Conservation (phyloP, 1,284 basidiomycete genomes). For the Takashimella tepidaria region DNA sequence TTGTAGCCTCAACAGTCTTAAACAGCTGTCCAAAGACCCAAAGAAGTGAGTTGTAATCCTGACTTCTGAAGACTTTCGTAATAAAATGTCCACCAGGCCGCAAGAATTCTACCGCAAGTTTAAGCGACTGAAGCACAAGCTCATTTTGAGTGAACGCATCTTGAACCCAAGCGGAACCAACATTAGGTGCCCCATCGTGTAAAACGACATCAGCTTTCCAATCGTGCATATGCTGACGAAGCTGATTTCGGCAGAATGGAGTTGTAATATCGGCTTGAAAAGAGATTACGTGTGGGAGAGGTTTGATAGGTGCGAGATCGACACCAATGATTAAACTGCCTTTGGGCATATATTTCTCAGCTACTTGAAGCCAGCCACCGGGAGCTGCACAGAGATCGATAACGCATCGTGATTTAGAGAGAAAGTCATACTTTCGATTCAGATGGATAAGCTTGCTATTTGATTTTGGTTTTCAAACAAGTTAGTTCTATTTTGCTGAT, state of each 20-base stretch:
- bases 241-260: conserved; percentile 76
- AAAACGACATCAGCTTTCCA: conserved; percentile 99
- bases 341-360: conserved; percentile 95
- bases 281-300: conserved; percentile 87
- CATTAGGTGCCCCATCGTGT: conserved; percentile 99
- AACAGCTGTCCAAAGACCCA: conserved; percentile 99
- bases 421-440: conserved; percentile 94
- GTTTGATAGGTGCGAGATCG: conserved; percentile 93
- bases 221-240: conserved; percentile 87
- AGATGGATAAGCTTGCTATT: conserved; percentile 88
- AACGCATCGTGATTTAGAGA: conserved; percentile 85
- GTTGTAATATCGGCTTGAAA: conserved; percentile 97
- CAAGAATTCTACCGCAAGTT: conserved; percentile 94
- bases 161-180: conserved; percentile 99
- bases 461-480: not conserved
- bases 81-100: conserved; percentile 91
- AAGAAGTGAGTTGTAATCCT: conserved; percentile 96
- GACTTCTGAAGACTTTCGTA: conserved; percentile 98
- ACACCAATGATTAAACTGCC: conserved; percentile 97
- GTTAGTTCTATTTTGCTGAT: not conserved
- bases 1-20: conserved; percentile 94
- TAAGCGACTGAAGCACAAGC: conserved; percentile 91
- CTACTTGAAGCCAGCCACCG: conserved; percentile 98
- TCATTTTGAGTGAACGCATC: conserved; percentile 98
- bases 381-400: conserved; percentile 99